Percentiles rank a stretch among this genome's conserved stretches.
Evolutionary conservation across 176 grass and related monocot species (phyloP).

Genomic region (Areca catechu): DNA sequence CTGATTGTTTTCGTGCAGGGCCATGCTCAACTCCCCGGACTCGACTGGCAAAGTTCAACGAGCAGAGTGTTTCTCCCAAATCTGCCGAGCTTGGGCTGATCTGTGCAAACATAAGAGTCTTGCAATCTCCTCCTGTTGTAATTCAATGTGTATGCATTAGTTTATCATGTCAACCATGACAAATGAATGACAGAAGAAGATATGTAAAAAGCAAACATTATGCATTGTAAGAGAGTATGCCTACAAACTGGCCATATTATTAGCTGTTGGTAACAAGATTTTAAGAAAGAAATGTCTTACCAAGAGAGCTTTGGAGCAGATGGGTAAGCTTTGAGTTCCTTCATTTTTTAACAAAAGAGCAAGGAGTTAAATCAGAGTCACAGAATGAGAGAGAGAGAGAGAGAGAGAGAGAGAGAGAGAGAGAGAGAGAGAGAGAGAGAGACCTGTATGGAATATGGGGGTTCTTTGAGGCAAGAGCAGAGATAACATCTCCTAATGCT

Average conservation of each 20-base stretch:
- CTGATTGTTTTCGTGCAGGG: constrained; percentile 73
- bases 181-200: too few relatives aligned
- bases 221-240: too few relatives aligned
- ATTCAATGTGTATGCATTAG: too few relatives aligned
- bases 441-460: constrained; percentile 86
- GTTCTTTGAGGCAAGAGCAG: constrained; percentile 81
- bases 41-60: constrained; percentile 85
- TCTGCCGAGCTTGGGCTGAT: constrained; percentile 87
- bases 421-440: constrained; percentile 13
- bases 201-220: too few relatives aligned
- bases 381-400: too few relatives aligned
- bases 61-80: constrained; percentile 73
- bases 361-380: not conserved
- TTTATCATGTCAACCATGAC: too few relatives aligned
- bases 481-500: constrained; percentile 87
- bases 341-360: constrained; percentile 16
- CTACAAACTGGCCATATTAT: too few relatives aligned
- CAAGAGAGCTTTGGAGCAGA: constrained; percentile 89
- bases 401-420: not conserved
- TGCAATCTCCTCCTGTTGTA: constrained; percentile 90
- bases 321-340: constrained; percentile 97
- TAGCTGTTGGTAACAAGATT: too few relatives aligned
- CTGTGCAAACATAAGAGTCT: constrained; percentile 96
- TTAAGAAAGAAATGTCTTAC: constrained; percentile 23
- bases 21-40: constrained; percentile 79